Evolutionary conservation across 306 rosid species (phyloP).

Genomic region (Leucaena leucocephala): DNA sequence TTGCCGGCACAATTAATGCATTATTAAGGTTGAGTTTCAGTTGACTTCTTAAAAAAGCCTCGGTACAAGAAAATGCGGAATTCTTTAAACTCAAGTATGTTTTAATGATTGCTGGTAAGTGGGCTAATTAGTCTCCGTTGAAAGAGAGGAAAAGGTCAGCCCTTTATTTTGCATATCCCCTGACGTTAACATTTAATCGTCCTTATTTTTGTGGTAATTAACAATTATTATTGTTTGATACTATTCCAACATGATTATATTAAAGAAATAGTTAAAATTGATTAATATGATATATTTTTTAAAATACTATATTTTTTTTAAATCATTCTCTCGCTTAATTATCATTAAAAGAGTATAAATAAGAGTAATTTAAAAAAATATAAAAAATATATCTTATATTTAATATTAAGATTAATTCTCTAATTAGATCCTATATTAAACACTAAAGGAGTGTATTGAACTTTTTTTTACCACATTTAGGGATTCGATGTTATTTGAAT

Average conservation of each 20-base stretch:
- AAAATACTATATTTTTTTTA: no score
- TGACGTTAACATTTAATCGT: background rate
- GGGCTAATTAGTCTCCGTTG: background rate
- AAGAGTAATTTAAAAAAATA: no score
- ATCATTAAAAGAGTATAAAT: no score
- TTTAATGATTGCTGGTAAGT: constrained; percentile 32
- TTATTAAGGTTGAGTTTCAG: constrained; percentile 1
- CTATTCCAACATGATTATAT: no score
- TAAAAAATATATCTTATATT: no score
- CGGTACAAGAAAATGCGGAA: background rate
- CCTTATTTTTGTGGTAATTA: background rate
- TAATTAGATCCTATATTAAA: no score
- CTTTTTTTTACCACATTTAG: background rate
- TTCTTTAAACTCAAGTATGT: background rate
- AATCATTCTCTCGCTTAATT: no score
- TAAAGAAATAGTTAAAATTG: no score
- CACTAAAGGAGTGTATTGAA: no score
- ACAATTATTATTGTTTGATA: background rate
- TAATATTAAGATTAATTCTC: no score
- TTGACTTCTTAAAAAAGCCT: background rate
- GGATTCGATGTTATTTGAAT: no score
- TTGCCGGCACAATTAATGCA: background rate
- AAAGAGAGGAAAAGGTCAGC: background rate
- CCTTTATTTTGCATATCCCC: constrained; percentile 17
- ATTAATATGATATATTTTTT: no score